A percentile compares a stretch with the other conserved stretches of the same genome.
phyloP scores from a whole-genome alignment of 2,329 filamentous ascomycete genomes.

The Talaromyces sp. region DNA sequence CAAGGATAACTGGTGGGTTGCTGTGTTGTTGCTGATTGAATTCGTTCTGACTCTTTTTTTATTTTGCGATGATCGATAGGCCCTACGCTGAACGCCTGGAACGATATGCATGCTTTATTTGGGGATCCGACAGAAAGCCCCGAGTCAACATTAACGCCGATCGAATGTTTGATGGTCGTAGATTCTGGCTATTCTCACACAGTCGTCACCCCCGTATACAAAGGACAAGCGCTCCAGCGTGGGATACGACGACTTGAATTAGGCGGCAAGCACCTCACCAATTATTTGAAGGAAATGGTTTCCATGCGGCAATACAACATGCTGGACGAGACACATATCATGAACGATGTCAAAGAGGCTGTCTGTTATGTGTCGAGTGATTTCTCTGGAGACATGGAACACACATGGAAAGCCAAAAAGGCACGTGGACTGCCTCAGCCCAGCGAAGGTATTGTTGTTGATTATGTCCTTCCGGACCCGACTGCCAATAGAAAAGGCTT shows the following conservation, averaged over 20 bases:
- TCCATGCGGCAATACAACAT: slow-evolving; percentile 93
- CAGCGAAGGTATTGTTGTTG: slow-evolving; percentile 60
- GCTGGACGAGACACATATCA: slow-evolving; percentile 86
- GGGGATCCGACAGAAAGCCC: slow-evolving; percentile 50
- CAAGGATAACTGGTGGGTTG: slow-evolving; percentile 63
- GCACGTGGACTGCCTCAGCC: slow-evolving; percentile 23
- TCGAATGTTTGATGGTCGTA: slow-evolving; percentile 79
- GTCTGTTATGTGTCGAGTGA: slow-evolving; percentile 77
- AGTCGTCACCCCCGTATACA: slow-evolving; percentile 78
- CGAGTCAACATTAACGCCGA: slow-evolving; percentile 45
- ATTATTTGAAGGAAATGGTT: slow-evolving; percentile 82
- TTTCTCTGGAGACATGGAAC: slow-evolving; percentile 73
- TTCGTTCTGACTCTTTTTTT: background rate
- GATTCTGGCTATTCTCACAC: slow-evolving; percentile 93
- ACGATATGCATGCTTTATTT: slow-evolving; percentile 67
- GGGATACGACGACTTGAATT: slow-evolving; percentile 82
- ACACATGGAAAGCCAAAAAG: slow-evolving; percentile 72
- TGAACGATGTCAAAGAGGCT: slow-evolving; percentile 93
- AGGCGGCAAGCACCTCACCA: slow-evolving; percentile 88
- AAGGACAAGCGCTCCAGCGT: slow-evolving; percentile 71
- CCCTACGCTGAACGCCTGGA: slow-evolving; percentile 73
- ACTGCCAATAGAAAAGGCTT: slow-evolving; percentile 60
- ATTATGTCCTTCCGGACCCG: slow-evolving; percentile 88
- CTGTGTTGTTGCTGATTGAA: background rate
- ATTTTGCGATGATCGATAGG: slow-evolving; percentile 41